phyloP scores from a whole-genome alignment of 495 filamentous ascomycete species.

The Aspergillus cristatus region DNA sequence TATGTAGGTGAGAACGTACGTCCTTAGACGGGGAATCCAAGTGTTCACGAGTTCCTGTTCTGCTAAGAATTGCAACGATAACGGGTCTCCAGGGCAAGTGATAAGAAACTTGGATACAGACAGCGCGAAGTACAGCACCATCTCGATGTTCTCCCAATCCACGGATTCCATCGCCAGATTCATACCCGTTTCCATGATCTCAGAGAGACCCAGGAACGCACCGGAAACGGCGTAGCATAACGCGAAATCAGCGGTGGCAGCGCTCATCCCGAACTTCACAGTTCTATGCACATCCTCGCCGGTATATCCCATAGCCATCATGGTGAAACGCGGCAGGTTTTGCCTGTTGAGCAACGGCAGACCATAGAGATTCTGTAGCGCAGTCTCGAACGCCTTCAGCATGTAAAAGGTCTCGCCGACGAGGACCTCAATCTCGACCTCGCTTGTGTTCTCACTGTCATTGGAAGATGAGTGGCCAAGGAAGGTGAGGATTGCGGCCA shows the following conservation, averaged over 20 bases:
- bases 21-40: slow-evolving; percentile 10
- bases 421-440: slow-evolving; percentile 7
- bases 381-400: slow-evolving; percentile 19
- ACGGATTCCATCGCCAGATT: slow-evolving; percentile 14
- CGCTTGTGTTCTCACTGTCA: not conserved
- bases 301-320: slow-evolving; percentile 9
- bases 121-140: slow-evolving; percentile 18
- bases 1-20: slow-evolving; percentile 14
- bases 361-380: slow-evolving; percentile 20
- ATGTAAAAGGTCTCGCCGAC: slow-evolving; percentile 11
- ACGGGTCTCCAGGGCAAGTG: not conserved
- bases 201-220: slow-evolving; percentile 15
- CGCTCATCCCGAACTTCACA: slow-evolving; percentile 8
- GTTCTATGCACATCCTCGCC: not conserved
- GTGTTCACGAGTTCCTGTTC: slow-evolving; percentile 6
- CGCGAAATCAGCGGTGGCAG: slow-evolving; percentile 18
- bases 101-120: slow-evolving; percentile 11
- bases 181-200: slow-evolving; percentile 19
- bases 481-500: slow-evolving; percentile 5
- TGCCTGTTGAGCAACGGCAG: slow-evolving; percentile 4
- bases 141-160: slow-evolving; percentile 21
- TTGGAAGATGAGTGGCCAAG: not conserved
- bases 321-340: slow-evolving; percentile 6
- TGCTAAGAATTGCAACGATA: no score
- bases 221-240: slow-evolving; percentile 23